Evolutionary conservation across 208 protist species (phyloP), one percentile per base, ranked within the genome.

Genomic region (Crithidia thermophila): DNA sequence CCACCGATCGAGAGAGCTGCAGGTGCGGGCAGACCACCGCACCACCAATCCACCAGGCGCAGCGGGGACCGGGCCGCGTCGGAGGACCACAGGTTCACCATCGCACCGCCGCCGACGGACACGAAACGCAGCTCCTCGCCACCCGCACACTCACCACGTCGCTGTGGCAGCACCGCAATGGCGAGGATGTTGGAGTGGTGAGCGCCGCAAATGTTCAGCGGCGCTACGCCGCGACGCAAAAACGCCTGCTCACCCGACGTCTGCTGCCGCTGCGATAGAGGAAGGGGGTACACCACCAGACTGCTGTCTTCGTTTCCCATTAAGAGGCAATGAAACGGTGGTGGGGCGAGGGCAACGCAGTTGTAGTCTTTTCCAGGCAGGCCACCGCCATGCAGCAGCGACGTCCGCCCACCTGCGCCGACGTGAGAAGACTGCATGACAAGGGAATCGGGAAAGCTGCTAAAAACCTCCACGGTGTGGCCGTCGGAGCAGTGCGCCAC

Each of bases 111-210:
- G 27, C 89, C 89, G 5, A 81, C 89, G 0, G 89, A 88, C 7
- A 89, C 85, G 40, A 92, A 68, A 20, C 74, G 79, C 14, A 81
- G 27, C 20, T 2, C 18, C 11, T 59, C 16, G 36, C 9, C 21
- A 2, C 14, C 9, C 0, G 14, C 47, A 21, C 3, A 43, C 1
- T 40, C 13, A 1, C 1, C 39, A 23, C 39, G 20, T 3, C 46
- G 2, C 6, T 8, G n/a, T 3, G 62, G 69, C 63, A 94, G 20
- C 53, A 47, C 45, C 37, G 51, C 46, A 37, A 90, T 73, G 1
- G 78, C 80, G 13, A 95, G 55, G 30, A 95, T 87, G 66, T 95
- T 95, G 2, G 90, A 90, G 31, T 83, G 73, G 64, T 95, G 90
- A 5, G 86, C 78, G 3, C 90, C 86, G 18, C 66, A 77, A 1